Base-by-base conservation (phyloP, 345 rosid genomes). In the Anacardium occidentale region DNA sequence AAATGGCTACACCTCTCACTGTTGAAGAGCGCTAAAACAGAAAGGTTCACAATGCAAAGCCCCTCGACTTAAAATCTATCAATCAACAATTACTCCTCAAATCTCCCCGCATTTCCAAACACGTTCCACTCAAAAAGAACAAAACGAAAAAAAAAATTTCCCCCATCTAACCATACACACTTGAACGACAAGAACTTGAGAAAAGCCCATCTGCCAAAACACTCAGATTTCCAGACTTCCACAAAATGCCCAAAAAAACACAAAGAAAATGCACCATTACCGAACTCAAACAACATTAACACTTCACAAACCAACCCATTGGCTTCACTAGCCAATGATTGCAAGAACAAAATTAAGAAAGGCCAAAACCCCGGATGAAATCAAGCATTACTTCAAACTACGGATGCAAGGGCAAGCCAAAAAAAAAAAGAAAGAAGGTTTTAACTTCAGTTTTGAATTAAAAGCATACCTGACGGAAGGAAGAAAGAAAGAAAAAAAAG, bases 201-300 rank as follows among this genome's bases (percentile, higher is more conserved):
- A 64, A 5, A 37, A 71, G 48, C 45, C 37, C 59, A 18, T 60
- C 73, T 64, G 29, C 15, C 24, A 26, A 45, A 32, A 55, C 29
- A 47, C 70, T 74, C 70, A 20, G 59, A 54, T 20, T 34, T 54
- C 12, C 61, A 64, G 9, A 15, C 29, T 6, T 37, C 71, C 70
- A 73, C 40, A 67, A 68, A 65, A 70, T 75, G 75, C 67, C 48
- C 72, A 53, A 79, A 24, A 21, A 12, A 64, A 44, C 24, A 2
- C 47, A 54, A 62, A 73, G 52, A 32, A 75, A 82, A 79, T 72
- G 78, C 73, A 75, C 63, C 80, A 78, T 73, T 79, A 65, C 71
- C 59, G 17, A 54, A 20, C 18, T 10, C 40, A 26, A 12, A 50
- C 47, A 66, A 74, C 44, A 59, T 62, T 34, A 66, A 56, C 37